Percentiles rank a stretch among this genome's conserved stretches.
These are phyloP conservation scores for Colletotrichum sp. DNA, from an alignment of 2,329 filamentous ascomycete genomes.

Conservation along the genomic window DNA sequence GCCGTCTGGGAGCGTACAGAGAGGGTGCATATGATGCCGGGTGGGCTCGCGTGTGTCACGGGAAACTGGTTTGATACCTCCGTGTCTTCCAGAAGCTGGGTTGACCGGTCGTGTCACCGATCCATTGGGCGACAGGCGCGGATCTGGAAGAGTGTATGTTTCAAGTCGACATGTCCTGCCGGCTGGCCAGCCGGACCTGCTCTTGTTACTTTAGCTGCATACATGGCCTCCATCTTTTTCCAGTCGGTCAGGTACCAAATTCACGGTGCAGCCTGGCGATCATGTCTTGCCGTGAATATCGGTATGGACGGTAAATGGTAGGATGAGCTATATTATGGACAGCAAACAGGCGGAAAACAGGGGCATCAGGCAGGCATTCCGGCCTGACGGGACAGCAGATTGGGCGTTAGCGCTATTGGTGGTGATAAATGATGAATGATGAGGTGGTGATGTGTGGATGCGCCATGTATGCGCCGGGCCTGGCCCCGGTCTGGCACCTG, in stretches of 20 bases:
- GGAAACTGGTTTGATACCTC: constrained; percentile 12
- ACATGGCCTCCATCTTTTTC: not conserved
- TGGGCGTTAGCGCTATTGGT: constrained; percentile 1
- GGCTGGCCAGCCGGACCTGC: not conserved
- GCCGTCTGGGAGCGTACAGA: not conserved
- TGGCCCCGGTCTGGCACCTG: not conserved
- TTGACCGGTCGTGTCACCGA: constrained; percentile 3
- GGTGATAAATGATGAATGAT: constrained; percentile 8
- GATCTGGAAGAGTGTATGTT: constrained; percentile 15
- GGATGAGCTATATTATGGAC: not conserved
- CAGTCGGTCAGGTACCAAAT: not conserved
- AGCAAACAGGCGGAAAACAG: not conserved
- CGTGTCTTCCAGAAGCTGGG: constrained; percentile 10
- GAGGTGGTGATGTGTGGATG: constrained; percentile 16
- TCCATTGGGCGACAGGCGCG: constrained; percentile 9
- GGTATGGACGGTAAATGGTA: not conserved
- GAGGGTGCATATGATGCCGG: not conserved
- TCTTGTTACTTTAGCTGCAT: not conserved
- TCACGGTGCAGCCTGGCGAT: not conserved
- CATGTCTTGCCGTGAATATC: not conserved
- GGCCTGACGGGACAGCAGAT: not conserved
- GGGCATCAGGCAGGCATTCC: constrained; percentile 4
- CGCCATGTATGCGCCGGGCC: not conserved
- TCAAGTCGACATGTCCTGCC: constrained; percentile 1
- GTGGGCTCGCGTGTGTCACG: constrained; percentile 15